Evolutionary conservation across 2,329 filamentous ascomycete species (phyloP), one percentile per base, ranked within the genome.

Genomic region (Ophiosphaerella herpotricha): DNA sequence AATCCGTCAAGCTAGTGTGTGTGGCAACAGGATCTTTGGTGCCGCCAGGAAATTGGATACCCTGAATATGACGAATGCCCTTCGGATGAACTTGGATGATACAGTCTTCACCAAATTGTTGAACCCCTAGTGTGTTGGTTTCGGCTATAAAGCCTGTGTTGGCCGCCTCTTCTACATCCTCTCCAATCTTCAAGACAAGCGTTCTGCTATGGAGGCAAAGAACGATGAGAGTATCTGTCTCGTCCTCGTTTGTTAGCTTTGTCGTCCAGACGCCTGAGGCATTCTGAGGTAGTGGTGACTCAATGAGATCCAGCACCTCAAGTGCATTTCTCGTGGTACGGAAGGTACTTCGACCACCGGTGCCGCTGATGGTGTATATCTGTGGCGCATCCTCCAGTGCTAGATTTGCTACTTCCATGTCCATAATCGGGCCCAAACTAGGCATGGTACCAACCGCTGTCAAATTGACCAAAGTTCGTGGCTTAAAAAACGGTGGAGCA

Each of bases 61-160:
- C 89, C 39, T 88, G 84, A 50, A 99, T 93, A 65, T 97, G 92
- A 41, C 92, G 85, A 53, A 99, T 96, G 47, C 94, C 94, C 67
- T 92, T 92, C n/a, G 93, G 91, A 64, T 99, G 92, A 5, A 99
- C 90, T 71, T 99, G 94, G 14, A 99, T 86, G 35, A 97, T 80
- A 23, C 91, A 90, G 69, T 96, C 90, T 48, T 97, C 91, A 36
- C 94, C 95, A 42, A 99, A 86, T 64, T 97, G 90, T 67, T 97
- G 93, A 5, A 96, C 91, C 6, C 92, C 92, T 13, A 99, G 78
- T 0, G 95, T 99, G 2, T 92, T 87, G 7, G 94, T 91, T 9
- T 88, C 88, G 0, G 90, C 89, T 8, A 97, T 78, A 68, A 99
- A 97, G 0, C 93, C 91, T 8, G 92, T 96, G 68, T 97, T 91